Percentiles rank a stretch among this genome's conserved stretches.
Conservation (phyloP, 75 land plant species). For the Adiantum capillusveneris region DNA sequence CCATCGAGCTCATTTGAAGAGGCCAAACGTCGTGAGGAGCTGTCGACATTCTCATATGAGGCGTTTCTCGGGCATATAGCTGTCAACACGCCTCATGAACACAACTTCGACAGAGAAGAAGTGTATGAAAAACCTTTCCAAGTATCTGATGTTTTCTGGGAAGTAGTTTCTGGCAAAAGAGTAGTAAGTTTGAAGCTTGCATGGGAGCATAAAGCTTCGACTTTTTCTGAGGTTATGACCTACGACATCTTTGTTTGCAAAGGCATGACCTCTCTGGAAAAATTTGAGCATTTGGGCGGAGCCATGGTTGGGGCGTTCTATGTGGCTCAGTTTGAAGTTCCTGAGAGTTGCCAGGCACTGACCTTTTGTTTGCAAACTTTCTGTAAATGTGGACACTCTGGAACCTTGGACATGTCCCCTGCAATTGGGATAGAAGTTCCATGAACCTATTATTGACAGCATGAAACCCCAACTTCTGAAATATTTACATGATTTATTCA, state of each 20-base stretch:
- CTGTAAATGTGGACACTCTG: background rate
- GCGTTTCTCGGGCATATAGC: background rate
- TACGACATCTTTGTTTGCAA: background rate
- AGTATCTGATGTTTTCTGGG: background rate
- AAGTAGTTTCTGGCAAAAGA: background rate
- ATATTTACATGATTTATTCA: too few relatives aligned
- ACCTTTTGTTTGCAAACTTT: background rate
- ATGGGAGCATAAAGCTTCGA: background rate
- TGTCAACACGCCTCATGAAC: background rate
- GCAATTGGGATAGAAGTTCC: too few relatives aligned
- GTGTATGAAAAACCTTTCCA: background rate
- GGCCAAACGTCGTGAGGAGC: background rate
- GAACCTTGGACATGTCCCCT: too few relatives aligned
- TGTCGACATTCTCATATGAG: background rate
- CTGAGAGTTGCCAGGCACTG: background rate
- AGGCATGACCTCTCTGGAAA: background rate
- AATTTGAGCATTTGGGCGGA: background rate
- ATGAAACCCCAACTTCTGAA: too few relatives aligned
- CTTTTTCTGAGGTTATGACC: background rate
- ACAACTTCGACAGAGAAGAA: too few relatives aligned
- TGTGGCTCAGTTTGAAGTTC: background rate
- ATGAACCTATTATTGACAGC: too few relatives aligned
- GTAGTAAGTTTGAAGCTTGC: constrained; percentile 1
- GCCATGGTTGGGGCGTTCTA: background rate
- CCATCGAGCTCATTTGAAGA: background rate